phyloP scores from a whole-genome alignment of 768 basidiomycete genomes.

The Russula earlei region DNA sequence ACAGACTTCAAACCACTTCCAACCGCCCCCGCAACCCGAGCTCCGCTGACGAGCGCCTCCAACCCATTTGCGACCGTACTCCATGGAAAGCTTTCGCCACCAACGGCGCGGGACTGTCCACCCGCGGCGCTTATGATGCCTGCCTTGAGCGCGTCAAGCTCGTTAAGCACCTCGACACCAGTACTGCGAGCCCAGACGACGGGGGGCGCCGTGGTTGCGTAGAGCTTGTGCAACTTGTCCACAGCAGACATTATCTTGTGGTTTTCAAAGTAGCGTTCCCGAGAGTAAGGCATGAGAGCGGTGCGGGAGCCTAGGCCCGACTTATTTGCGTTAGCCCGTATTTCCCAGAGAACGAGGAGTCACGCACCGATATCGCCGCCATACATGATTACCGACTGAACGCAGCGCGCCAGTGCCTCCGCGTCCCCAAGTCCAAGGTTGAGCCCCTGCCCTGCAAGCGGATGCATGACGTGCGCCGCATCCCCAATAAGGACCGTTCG shows the following conservation, averaged over 20 bases:
- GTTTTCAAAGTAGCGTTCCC: slow-evolving; percentile 76
- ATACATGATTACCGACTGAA: slow-evolving; percentile 42
- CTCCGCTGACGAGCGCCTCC: slow-evolving; percentile 33
- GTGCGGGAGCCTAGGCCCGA: slow-evolving; percentile 54
- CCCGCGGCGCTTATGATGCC: slow-evolving; percentile 80
- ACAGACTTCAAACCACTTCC: slow-evolving; percentile 23
- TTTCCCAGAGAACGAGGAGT: not conserved
- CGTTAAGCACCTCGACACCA: slow-evolving; percentile 87
- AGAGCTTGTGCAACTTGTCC: slow-evolving; percentile 88
- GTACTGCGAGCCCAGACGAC: slow-evolving; percentile 82
- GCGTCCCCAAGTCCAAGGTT: slow-evolving; percentile 92
- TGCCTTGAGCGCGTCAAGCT: slow-evolving; percentile 73
- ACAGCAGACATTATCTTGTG: slow-evolving; percentile 76
- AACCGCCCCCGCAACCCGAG: slow-evolving; percentile 28
- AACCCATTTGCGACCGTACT: slow-evolving; percentile 34
- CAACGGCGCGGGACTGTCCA: slow-evolving; percentile 22
- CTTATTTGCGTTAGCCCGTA: not conserved
- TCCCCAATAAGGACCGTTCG: slow-evolving; percentile 91
- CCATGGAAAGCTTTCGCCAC: slow-evolving; percentile 18
- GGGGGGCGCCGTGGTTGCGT: slow-evolving; percentile 53
- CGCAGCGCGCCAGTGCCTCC: slow-evolving; percentile 55
- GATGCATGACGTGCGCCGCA: slow-evolving; percentile 91
- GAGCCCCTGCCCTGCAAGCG: slow-evolving; percentile 91
- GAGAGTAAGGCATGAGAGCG: slow-evolving; percentile 65
- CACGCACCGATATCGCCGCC: slow-evolving; percentile 82